These are phyloP conservation scores for Sambucus nigra DNA, from an alignment of 129 eudicot species.

Conservation along the genomic window DNA sequence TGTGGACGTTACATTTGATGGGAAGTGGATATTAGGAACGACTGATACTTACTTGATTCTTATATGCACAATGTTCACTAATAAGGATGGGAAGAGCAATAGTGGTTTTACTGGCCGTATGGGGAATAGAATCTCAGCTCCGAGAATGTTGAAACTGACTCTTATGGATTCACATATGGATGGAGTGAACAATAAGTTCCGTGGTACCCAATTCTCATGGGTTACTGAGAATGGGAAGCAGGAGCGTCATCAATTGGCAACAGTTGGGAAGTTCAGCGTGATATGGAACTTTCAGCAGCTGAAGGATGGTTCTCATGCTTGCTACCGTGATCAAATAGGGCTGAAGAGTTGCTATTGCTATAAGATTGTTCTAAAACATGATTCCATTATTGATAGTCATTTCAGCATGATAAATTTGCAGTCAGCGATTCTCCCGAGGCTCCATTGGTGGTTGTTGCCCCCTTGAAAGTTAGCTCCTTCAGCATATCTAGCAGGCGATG, in stretches of 20 bases:
- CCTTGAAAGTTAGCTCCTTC: constrained; percentile 88
- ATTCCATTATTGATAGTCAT: constrained; percentile 84
- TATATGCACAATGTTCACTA: constrained; percentile 73
- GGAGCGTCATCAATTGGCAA: constrained; percentile 86
- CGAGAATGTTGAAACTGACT: constrained; percentile 78
- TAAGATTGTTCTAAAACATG: constrained; percentile 77
- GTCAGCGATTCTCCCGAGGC: constrained; percentile 93
- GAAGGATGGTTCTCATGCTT: constrained; percentile 78
- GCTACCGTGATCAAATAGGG: constrained; percentile 74
- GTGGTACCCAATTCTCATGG: constrained; percentile 94
- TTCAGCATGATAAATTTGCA: constrained; percentile 95
- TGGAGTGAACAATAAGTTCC: constrained; percentile 73
- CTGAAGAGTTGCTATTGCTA: constrained; percentile 94
- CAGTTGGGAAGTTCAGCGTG: constrained; percentile 88
- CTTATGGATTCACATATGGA: constrained; percentile 90
- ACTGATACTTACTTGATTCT: constrained; percentile 90
- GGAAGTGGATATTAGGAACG: constrained; percentile 94
- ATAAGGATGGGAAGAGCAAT: constrained; percentile 87
- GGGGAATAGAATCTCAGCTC: constrained; percentile 84
- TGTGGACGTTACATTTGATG: constrained; percentile 96
- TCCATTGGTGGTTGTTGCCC: constrained; percentile 91
- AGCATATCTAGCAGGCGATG: constrained; percentile 79
- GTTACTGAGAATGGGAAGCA: constrained; percentile 91
- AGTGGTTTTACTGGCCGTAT: constrained; percentile 90
- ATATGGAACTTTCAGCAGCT: constrained; percentile 95